phyloP scores from a whole-genome alignment of 2,329 filamentous ascomycete species.

The Aspergillus glaucus region DNA sequence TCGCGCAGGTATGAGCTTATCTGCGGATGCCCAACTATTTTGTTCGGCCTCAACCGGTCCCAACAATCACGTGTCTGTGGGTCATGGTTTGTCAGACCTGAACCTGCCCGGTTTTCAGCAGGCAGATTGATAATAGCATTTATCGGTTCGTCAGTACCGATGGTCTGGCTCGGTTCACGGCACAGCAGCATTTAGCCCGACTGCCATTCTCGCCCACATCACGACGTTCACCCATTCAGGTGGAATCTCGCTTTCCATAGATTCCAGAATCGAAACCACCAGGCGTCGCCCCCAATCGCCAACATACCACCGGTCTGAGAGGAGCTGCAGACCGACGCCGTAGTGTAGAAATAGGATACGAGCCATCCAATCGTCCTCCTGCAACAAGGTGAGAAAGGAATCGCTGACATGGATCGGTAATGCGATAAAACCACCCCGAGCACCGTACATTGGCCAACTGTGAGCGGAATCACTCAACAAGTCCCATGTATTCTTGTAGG shows the following conservation, averaged over 20 bases:
- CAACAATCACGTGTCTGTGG: too few relatives aligned
- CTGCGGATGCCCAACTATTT: too few relatives aligned
- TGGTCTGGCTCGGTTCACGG: conserved; percentile 1
- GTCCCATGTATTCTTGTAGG: conserved; percentile 21
- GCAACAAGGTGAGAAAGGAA: conserved; percentile 17
- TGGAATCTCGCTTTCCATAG: conserved; percentile 18
- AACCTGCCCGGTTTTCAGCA: neutral
- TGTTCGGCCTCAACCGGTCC: too few relatives aligned
- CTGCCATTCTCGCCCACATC: conserved; percentile 20
- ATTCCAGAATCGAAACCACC: conserved; percentile 21
- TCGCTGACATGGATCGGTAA: conserved; percentile 26
- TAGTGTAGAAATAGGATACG: conserved; percentile 26
- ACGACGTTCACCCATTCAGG: conserved; percentile 21
- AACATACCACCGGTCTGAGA: conserved; percentile 28
- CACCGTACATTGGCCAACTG: conserved; percentile 22
- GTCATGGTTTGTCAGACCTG: too few relatives aligned
- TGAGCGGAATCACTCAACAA: conserved; percentile 20
- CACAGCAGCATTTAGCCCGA: conserved; percentile 10
- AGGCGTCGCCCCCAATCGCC: conserved; percentile 26
- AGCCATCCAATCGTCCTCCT: conserved; percentile 25
- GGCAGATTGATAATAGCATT: neutral
- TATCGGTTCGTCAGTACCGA: neutral
- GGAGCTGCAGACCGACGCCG: conserved; percentile 24
- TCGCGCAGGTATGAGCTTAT: too few relatives aligned
- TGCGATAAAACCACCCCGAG: conserved; percentile 24